Evolutionary conservation across 805 yeast genomes (phyloP).

Genomic region (Hanseniaspora mollemarum): DNA sequence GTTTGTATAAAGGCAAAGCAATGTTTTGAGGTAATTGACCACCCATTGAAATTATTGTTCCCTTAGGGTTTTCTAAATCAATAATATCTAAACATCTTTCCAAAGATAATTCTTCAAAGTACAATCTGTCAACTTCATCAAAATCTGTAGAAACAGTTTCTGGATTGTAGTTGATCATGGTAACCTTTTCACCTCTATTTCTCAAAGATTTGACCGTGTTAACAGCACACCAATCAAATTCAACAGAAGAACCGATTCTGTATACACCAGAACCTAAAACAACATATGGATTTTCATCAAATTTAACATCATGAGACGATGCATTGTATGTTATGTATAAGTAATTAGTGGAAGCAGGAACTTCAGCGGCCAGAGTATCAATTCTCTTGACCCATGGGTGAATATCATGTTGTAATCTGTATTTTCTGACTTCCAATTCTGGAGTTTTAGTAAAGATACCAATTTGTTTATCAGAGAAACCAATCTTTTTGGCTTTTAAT

Average conservation of each 20-base stretch:
- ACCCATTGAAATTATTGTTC: constrained; percentile 96
- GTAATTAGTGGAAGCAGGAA: constrained; percentile 93
- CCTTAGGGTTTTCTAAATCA: constrained; percentile 77
- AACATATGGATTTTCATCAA: constrained; percentile 87
- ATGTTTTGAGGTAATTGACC: constrained; percentile 97
- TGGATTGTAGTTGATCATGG: constrained; percentile 96
- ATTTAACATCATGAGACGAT: constrained; percentile 71
- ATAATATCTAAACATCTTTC: constrained; percentile 93
- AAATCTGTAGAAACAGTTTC: constrained; percentile 98
- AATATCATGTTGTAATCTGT: constrained; percentile 76
- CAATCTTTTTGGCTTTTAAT: constrained; percentile 82
- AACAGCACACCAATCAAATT: constrained; percentile 99
- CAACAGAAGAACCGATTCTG: constrained; percentile 97
- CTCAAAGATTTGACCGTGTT: constrained; percentile 90
- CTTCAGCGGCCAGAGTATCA: constrained; percentile 98
- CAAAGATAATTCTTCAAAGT: constrained; percentile 87
- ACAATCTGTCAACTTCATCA: constrained; percentile 93
- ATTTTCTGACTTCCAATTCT: constrained; percentile 83
- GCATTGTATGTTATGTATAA: constrained; percentile 92
- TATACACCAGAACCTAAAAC: constrained; percentile 97
- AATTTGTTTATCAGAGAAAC: constrained; percentile 92
- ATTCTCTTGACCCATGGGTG: constrained; percentile 91
- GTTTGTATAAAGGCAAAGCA: constrained; percentile 84
- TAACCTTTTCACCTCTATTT: constrained; percentile 73
- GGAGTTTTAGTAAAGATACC: constrained; percentile 73